Conservation (phyloP, 2,329 filamentous ascomycete species). For the Pseudocercospora pini-densiflorae region DNA sequence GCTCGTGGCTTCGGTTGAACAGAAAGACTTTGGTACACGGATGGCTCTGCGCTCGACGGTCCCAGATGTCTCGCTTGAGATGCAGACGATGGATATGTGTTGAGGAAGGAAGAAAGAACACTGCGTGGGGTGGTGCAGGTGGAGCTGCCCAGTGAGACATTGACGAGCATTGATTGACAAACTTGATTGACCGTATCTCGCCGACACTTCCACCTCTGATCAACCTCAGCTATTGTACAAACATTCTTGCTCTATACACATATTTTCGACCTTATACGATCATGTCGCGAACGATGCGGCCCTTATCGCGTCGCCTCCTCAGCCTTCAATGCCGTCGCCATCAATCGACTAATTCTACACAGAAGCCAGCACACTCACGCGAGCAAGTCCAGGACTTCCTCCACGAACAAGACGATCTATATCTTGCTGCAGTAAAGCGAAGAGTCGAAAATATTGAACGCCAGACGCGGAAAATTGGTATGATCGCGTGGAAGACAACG, state of each 20-base stretch:
- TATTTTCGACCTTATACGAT: background rate
- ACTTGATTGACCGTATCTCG: background rate
- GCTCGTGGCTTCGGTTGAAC: no score
- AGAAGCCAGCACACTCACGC: constrained; percentile 8
- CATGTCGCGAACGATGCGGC: constrained; percentile 18
- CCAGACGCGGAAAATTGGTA: background rate
- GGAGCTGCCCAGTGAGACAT: background rate
- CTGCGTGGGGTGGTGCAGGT: background rate
- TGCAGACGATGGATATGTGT: background rate
- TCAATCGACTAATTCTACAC: background rate
- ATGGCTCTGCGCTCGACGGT: no score
- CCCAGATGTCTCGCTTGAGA: background rate
- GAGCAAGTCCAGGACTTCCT: constrained; percentile 7
- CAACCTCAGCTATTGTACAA: background rate
- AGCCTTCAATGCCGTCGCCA: constrained; percentile 3
- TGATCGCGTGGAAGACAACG: background rate
- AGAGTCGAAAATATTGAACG: constrained; percentile 2
- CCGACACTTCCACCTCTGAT: background rate
- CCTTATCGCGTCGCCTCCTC: constrained; percentile 3
- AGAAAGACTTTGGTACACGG: no score
- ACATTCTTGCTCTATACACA: background rate
- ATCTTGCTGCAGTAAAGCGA: constrained; percentile 15
- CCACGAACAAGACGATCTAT: constrained; percentile 13
- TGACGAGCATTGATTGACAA: background rate
- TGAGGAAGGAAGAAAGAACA: no score